These are phyloP conservation scores for Boletus vinaceobasis DNA, from an alignment of 768 basidiomycete genomes.

Conservation along the genomic window DNA sequence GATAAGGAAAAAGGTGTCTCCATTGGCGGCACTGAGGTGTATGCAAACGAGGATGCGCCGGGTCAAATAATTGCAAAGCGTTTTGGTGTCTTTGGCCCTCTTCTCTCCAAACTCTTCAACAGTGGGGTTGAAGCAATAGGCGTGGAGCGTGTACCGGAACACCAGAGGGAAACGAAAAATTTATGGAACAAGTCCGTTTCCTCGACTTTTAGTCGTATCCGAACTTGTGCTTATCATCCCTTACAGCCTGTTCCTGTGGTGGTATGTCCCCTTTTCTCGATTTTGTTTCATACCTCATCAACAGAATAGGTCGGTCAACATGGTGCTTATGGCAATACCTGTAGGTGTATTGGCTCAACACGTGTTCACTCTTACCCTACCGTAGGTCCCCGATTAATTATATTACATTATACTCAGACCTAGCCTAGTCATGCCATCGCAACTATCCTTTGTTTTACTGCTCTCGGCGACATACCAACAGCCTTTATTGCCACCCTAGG, in stretches of 20 bases:
- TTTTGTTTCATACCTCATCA: background rate
- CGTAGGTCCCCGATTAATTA: slow-evolving; percentile 26
- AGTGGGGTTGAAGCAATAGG: slow-evolving; percentile 53
- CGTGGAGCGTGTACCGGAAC: slow-evolving; percentile 52
- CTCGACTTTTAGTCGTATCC: background rate
- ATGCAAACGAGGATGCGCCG: slow-evolving; percentile 23
- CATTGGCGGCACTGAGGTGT: background rate
- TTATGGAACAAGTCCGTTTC: slow-evolving; percentile 42
- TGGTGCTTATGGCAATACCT: slow-evolving; percentile 46
- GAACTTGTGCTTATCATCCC: background rate
- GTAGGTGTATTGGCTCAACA: slow-evolving; percentile 49
- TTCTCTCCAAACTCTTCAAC: slow-evolving; percentile 40
- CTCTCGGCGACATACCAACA: slow-evolving; percentile 39
- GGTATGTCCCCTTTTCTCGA: slow-evolving; percentile 20
- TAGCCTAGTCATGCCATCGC: slow-evolving; percentile 40
- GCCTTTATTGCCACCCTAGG: slow-evolving; percentile 57
- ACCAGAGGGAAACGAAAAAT: slow-evolving; percentile 43
- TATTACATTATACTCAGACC: background rate
- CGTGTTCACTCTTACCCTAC: slow-evolving; percentile 46
- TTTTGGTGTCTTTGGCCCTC: slow-evolving; percentile 29
- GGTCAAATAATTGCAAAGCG: slow-evolving; percentile 28
- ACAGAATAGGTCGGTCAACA: slow-evolving; percentile 42
- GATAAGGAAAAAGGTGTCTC: slow-evolving; percentile 21
- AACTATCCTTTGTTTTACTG: slow-evolving; percentile 44
- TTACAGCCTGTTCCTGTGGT: slow-evolving; percentile 44